phyloP scores from a whole-genome alignment of 2,329 filamentous ascomycete genomes.

The Paecilomyces variotii region DNA sequence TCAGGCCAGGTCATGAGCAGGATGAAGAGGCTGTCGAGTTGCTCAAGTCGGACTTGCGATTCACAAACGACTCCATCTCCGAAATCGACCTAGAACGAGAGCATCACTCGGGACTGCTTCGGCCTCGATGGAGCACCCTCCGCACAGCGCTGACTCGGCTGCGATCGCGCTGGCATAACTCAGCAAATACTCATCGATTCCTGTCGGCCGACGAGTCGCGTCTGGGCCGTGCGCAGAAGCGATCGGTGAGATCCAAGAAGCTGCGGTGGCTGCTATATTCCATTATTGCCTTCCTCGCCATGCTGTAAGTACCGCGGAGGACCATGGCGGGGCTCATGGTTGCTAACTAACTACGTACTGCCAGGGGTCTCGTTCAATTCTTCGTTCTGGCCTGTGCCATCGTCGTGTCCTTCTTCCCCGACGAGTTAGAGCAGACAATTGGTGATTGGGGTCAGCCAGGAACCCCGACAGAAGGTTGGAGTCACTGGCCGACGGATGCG shows the following conservation, averaged over 20 bases:
- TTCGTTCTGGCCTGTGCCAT: slow-evolving; percentile 31
- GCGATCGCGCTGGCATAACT: background rate
- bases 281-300: slow-evolving; percentile 16
- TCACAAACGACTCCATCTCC: background rate
- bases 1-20: background rate
- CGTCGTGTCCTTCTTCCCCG: slow-evolving; percentile 33
- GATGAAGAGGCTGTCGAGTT: background rate
- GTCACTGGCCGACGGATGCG: slow-evolving; percentile 40
- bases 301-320: slow-evolving; percentile 11
- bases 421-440: slow-evolving; percentile 31
- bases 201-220: background rate
- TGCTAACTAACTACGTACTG: background rate
- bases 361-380: slow-evolving; percentile 34
- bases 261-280: background rate
- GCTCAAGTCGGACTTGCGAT: background rate
- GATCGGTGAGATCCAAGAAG: background rate
- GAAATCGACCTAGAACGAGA: background rate
- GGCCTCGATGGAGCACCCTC: background rate
- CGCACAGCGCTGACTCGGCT: background rate
- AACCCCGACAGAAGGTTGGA: slow-evolving; percentile 25
- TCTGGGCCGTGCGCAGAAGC: background rate
- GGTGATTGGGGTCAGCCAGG: slow-evolving; percentile 34
- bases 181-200: background rate
- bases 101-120: background rate
- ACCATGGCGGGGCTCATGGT: background rate